phyloP scores from a whole-genome alignment of 257 asterid genomes.

The Buddleja alternifolia region DNA sequence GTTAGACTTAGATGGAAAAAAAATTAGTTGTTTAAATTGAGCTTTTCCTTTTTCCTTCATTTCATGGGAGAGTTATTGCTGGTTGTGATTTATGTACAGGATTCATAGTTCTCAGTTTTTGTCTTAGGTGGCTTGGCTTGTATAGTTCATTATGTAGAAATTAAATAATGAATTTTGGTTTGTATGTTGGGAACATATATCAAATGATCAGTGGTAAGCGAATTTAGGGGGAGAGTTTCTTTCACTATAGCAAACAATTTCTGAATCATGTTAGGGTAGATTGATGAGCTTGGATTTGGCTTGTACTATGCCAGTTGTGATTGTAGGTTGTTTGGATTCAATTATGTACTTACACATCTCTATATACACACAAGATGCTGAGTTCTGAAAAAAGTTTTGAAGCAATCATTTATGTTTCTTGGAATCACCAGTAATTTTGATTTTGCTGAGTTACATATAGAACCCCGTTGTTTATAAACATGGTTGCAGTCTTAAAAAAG shows the following conservation, averaged over 20 bases:
- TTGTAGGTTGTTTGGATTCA: background rate
- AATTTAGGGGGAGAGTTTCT: background rate
- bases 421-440: background rate
- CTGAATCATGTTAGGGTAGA: background rate
- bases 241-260: background rate
- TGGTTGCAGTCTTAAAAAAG: background rate
- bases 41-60: background rate
- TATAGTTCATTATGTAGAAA: background rate
- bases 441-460: background rate
- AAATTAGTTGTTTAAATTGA: conserved; percentile 6
- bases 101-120: background rate
- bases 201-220: background rate
- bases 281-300: background rate
- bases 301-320: background rate
- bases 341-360: background rate
- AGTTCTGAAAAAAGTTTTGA: conserved; percentile 7
- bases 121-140: conserved; percentile 16
- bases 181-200: background rate
- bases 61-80: background rate
- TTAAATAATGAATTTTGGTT: conserved; percentile 2
- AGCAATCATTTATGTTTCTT: conserved; percentile 8
- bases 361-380: background rate
- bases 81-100: background rate
- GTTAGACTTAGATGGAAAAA: conserved; percentile 13
- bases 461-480: background rate